These are phyloP conservation scores for Galeopsis tetrahit DNA, from an alignment of 257 asterid genomes.

Conservation along the genomic window DNA sequence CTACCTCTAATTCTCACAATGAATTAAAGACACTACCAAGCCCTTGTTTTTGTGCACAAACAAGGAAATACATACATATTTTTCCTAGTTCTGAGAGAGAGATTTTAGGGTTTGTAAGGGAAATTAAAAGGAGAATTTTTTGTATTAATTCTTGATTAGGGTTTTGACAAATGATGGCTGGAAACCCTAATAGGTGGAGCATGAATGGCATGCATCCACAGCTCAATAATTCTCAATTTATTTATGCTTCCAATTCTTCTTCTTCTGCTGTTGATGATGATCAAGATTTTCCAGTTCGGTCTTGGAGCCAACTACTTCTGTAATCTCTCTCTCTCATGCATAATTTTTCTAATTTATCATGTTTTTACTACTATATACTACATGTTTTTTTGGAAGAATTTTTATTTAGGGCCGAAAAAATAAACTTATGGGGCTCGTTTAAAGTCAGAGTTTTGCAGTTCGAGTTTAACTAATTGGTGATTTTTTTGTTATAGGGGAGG, in stretches of 20 bases:
- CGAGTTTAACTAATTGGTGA: background rate
- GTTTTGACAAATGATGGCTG: conserved; percentile 72
- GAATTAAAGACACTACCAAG: conserved; percentile 40
- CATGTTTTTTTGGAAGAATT: no score
- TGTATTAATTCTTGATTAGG: background rate
- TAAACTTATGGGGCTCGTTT: no score
- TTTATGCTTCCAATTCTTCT: conserved; percentile 21
- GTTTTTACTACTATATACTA: background rate
- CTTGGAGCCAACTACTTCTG: conserved; percentile 77
- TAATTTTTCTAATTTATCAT: background rate
- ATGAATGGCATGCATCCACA: conserved; percentile 76
- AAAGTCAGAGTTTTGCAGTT: no score
- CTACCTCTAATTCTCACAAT: conserved; percentile 35
- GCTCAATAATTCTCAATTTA: background rate
- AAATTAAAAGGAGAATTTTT: background rate
- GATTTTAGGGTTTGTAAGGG: background rate
- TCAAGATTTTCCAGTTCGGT: conserved; percentile 54
- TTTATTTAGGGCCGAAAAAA: no score
- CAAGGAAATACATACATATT: conserved; percentile 24
- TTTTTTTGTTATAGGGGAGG: conserved; percentile 44
- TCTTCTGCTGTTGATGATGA: conserved; percentile 22
- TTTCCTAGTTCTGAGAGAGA: background rate
- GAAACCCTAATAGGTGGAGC: conserved; percentile 98
- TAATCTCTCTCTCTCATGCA: conserved; percentile 32
- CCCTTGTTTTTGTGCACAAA: conserved; percentile 40